Percentiles rank a stretch among this genome's conserved stretches.
Conservation (phyloP, 2,329 filamentous ascomycete species). For the Teratosphaeria epicoccoides region DNA sequence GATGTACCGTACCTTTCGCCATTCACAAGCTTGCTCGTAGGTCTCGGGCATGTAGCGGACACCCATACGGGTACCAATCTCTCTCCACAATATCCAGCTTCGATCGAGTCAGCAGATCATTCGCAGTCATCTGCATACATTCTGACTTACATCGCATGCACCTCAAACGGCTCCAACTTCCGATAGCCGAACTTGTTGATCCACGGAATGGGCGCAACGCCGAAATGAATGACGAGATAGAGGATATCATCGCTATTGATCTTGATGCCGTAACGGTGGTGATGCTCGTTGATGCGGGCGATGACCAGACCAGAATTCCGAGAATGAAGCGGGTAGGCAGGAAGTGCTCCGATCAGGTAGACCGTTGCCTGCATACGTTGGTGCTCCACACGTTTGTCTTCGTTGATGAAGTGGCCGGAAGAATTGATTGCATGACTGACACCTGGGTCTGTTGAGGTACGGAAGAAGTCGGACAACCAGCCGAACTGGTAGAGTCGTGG, state of each 20-base stretch:
- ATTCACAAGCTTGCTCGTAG: not conserved
- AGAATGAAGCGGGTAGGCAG: slow-evolving; percentile 3
- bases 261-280: slow-evolving; percentile 8
- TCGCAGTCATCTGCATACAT: not conserved
- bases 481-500: slow-evolving; percentile 5
- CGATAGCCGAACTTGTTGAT: slow-evolving; percentile 8
- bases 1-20: not conserved
- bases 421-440: slow-evolving; percentile 3
- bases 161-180: slow-evolving; percentile 2
- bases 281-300: slow-evolving; percentile 6
- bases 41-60: not conserved
- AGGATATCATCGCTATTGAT: slow-evolving; percentile 7
- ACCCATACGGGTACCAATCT: not conserved
- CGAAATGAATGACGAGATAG: slow-evolving; percentile 7
- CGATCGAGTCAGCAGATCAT: not conserved
- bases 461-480: slow-evolving; percentile 7
- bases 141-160: not conserved
- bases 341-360: slow-evolving; percentile 4
- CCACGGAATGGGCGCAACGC: slow-evolving; percentile 6
- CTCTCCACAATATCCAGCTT: not conserved
- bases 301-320: slow-evolving; percentile 5
- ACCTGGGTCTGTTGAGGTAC: slow-evolving; percentile 3
- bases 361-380: slow-evolving; percentile 7
- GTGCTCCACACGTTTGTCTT: slow-evolving; percentile 6
- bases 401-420: slow-evolving; percentile 7